Evolutionary conservation across 169 alveolate genomes (phyloP), one percentile per base, ranked within the genome.

Genomic region (Plasmodium adleri): DNA sequence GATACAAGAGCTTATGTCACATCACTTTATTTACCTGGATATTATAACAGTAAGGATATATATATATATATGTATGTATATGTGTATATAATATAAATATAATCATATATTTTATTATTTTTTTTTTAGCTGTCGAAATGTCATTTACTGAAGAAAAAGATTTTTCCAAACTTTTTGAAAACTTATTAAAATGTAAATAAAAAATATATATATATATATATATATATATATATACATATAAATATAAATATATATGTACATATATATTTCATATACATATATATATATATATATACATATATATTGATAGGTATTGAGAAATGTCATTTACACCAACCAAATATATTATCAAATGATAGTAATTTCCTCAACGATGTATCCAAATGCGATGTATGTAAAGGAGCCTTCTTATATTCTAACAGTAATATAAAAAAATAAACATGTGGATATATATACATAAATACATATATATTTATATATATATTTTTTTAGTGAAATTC

Each of bases 21-120:
- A 22, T 60, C 88, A 12, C 24, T 74, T 15, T 74, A 74, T 28
- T 28, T 74, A n/a, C 88, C 88, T 0, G 88, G 88, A 60, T 74
- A 74, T 47, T 62, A 74, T 15, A 74, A 74, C 32, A 66, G 88
- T 74, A 60, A 60, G 20, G n/a, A 28, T 9, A 49, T 12, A 49
- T 49, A 49, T 9, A 49, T 12, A 49, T 49, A 49, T 15, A 13
- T 17, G n/a, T 60, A 22, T 4, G 9, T 24, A 45, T 26, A 24
- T 3, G 15, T 4, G 3, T 7, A 15, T 15, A 47, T 7, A 12
- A 15, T 56, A 15, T 17, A 49, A 15, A 22, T 45, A 0, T 60
- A 1, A n/a, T 20, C 28, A 22, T 60, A 0, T 20, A 20, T 20
- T 20, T 17, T 60, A 0, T 52, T 43, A 24, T 45, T 74, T 74